Base-by-base conservation (phyloP, 2,329 filamentous ascomycete species). In the Plectosphaerella plurivora region DNA sequence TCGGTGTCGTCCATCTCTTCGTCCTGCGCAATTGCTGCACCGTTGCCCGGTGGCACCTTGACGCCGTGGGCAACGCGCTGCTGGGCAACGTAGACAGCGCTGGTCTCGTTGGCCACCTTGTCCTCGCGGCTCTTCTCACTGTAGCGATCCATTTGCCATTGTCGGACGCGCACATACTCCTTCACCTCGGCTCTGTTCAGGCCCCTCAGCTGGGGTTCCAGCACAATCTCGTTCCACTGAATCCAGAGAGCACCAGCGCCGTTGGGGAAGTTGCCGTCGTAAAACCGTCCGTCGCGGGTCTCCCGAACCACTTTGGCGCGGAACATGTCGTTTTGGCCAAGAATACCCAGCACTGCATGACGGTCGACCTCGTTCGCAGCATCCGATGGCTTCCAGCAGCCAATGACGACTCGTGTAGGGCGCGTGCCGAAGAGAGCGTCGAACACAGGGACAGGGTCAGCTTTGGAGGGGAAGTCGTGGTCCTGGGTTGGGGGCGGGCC, bases 261-360 rank as follows among this genome's bases (percentile, higher is more conserved):
- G 2, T 66, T 65, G 0, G 83, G 83, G 51, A 84, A 86, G 62
- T 86, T 85, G 36, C 80, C 82, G 33, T 79, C 72, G 1, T 83
- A 68, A 28, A 73, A 75, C 0, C 79, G 76, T 3, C 83, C 83
- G 59, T 85, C 82, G 3, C 82, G 76, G 0, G 82, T 86, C 59
- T 83, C 75, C 6, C 79, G 72, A 1, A 82, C 75, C 0, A 86
- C 71, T 62, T 86, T 86, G 51, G 85, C 81, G 0, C 83, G 71
- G 61, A 87, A 86, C 76, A 83, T 84, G 57, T 85, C 82, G 51
- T 84, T 84, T 16, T 76, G 75, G 1, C 81, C 81, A 0, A 86
- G 65, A 11, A 86, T 83, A 4, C 83, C 83, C 51, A 80, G 82
- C 0, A 86, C 81, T 0, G 82, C 83, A 59, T 86, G 83, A 50